Conservation (phyloP, 345 rosid genomes). For the Eucalyptus sp. region DNA sequence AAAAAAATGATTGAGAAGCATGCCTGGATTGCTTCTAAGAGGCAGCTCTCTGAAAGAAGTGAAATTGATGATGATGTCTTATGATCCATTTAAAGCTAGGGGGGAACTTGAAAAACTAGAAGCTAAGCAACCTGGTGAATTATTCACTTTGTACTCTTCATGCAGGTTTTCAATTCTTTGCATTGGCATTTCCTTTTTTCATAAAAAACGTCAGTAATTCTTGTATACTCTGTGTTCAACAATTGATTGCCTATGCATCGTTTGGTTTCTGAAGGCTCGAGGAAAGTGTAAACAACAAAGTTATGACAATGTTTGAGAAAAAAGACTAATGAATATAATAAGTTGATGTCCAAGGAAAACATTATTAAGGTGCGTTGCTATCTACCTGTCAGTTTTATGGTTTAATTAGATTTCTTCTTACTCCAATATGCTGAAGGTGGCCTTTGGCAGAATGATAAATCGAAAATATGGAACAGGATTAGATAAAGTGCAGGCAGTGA, state of each 20-base stretch:
- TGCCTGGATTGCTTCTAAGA: slow-evolving; percentile 91
- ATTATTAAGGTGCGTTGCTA: slow-evolving; percentile 60
- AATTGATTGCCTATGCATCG: neutral
- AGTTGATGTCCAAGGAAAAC: slow-evolving; percentile 69
- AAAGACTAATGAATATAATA: slow-evolving; percentile 81
- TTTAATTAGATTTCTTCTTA: neutral
- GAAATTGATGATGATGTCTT: slow-evolving; percentile 93
- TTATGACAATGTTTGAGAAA: slow-evolving; percentile 94
- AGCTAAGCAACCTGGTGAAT: slow-evolving; percentile 71
- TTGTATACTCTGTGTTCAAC: neutral
- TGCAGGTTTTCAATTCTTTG: neutral
- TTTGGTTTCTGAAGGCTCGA: slow-evolving; percentile 43
- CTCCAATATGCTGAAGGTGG: neutral
- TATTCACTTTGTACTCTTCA: neutral
- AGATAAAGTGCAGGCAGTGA: too few relatives aligned
- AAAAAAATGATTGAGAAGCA: slow-evolving; percentile 81
- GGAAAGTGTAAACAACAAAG: slow-evolving; percentile 94
- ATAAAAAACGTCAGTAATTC: neutral
- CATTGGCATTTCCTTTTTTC: neutral
- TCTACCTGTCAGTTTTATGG: neutral
- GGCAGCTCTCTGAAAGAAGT: slow-evolving; percentile 78
- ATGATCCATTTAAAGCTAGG: slow-evolving; percentile 62
- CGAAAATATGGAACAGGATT: slow-evolving; percentile 6
- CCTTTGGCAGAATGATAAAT: slow-evolving; percentile 57
- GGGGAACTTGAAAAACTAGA: slow-evolving; percentile 71